Evolutionary conservation across 495 filamentous ascomycete species (phyloP), one percentile per base, ranked within the genome.

Genomic region (Lepraria neglecta): DNA sequence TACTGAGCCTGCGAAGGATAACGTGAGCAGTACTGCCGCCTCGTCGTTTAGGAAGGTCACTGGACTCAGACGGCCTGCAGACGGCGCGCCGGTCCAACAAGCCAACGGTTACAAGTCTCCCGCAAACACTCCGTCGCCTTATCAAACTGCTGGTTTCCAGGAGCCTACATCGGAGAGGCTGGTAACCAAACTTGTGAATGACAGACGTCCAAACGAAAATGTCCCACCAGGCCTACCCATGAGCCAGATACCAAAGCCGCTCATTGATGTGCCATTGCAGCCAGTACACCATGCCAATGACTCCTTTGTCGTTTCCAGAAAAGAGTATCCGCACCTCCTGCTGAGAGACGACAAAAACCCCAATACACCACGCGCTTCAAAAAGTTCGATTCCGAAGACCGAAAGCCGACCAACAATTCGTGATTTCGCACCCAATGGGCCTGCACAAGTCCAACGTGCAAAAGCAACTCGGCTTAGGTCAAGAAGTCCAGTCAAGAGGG

Each of bases 301-400:
- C 14, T 50, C 48, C 38, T 45, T 51, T 17, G 28, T 60, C 14
- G 47, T 46, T 5, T 30, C 51, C 10, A 21, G 42, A 19, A 53
- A 43, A 35, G 58, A 60, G n/a, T 35, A 52, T 45, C 51, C 48
- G 31, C 58, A 60, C 12, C 48, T 60, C n/a, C 48, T 53, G 38
- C 51, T 51, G 2, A 28, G 27, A 53, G 48, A 51, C 12, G 58
- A 60, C 15, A 35, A n/a, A 15, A 35, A 4, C 31, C 4, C 14
- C 42, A 6, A 19, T 6, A 60, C 38, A 28, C 38, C 27, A 43
- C 28, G 38, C 21, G 58, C 48, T 33, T 60, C 47, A n/a, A 33
- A 10, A 51, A 43, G 19, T 38, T 15, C 47, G 45, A 15, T 24
- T 11, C n/a, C 48, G 14, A 40, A 60, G 42, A 12, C 38, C 14